Percentiles rank a stretch among this genome's conserved stretches.
These are phyloP conservation scores for Ceratobasidium sp. DNA, from an alignment of 1,284 basidiomycete species.

Conservation along the genomic window DNA sequence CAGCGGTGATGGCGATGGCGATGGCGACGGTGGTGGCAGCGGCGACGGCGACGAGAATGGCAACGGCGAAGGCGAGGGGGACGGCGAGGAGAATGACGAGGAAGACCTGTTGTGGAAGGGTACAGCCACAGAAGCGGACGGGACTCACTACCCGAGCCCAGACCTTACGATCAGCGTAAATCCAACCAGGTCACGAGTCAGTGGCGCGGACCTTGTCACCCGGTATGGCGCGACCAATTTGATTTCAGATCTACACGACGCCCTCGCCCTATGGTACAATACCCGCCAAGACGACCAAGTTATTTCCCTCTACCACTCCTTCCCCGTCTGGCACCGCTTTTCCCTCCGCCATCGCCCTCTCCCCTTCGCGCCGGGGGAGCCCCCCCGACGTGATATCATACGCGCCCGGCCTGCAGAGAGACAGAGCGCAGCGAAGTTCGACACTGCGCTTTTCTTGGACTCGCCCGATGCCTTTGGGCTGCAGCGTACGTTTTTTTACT, in stretches of 20 bases:
- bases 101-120: not conserved
- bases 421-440: no score
- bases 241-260: not conserved
- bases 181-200: not conserved
- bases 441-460: no score
- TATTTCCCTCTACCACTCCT: conserved; percentile 2
- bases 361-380: no score
- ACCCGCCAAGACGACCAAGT: no score
- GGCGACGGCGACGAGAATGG: not conserved
- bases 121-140: not conserved
- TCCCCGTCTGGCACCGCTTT: conserved; percentile 7
- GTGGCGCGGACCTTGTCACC: not conserved
- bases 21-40: not conserved
- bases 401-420: no score
- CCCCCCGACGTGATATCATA: no score
- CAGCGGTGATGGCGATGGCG: not conserved
- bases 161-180: not conserved
- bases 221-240: not conserved
- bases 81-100: not conserved
- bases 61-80: not conserved
- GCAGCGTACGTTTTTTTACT: no score
- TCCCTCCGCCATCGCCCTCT: conserved; percentile 4
- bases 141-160: not conserved
- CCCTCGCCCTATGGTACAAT: not conserved
- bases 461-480: no score